These are phyloP conservation scores for Dendrocalamus sinicus DNA, from an alignment of 176 grass and related monocot species.

Conservation along the genomic window DNA sequence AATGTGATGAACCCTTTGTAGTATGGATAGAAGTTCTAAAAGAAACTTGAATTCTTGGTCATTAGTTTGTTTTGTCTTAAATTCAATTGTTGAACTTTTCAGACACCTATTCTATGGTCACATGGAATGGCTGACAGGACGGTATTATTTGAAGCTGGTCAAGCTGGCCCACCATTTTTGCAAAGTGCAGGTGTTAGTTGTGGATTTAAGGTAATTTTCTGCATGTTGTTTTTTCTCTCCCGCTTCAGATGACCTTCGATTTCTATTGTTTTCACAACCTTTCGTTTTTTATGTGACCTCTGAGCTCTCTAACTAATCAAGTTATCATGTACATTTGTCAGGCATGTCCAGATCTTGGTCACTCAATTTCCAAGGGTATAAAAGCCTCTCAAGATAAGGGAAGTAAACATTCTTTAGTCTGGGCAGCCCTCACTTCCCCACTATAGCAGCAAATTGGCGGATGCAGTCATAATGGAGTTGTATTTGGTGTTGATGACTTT, in stretches of 20 bases:
- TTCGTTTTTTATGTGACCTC: not conserved
- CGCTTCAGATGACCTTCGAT: not conserved
- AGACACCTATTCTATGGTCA: constrained; percentile 90
- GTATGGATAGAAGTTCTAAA: not conserved
- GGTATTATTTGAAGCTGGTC: constrained; percentile 84
- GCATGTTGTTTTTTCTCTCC: not conserved
- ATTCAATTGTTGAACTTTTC: constrained; percentile 27
- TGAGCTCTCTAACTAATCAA: constrained; percentile 8
- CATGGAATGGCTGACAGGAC: constrained; percentile 77
- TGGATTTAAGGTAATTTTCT: constrained; percentile 82
- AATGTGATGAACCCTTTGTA: not conserved
- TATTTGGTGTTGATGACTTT: not conserved
- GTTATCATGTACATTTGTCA: constrained; percentile 38
- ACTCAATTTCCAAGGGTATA: constrained; percentile 64
- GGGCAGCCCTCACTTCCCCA: not conserved
- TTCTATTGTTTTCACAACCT: not conserved
- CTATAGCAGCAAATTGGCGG: not conserved
- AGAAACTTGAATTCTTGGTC: not conserved
- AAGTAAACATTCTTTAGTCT: constrained; percentile 18
- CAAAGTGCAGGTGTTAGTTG: constrained; percentile 63
- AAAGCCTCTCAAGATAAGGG: constrained; percentile 51
- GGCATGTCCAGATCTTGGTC: constrained; percentile 83
- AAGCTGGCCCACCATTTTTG: constrained; percentile 82
- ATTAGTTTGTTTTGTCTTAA: not conserved
- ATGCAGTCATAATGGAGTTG: not conserved